Conservation (phyloP, 148 eudicot species). For the Silene uniflora region DNA sequence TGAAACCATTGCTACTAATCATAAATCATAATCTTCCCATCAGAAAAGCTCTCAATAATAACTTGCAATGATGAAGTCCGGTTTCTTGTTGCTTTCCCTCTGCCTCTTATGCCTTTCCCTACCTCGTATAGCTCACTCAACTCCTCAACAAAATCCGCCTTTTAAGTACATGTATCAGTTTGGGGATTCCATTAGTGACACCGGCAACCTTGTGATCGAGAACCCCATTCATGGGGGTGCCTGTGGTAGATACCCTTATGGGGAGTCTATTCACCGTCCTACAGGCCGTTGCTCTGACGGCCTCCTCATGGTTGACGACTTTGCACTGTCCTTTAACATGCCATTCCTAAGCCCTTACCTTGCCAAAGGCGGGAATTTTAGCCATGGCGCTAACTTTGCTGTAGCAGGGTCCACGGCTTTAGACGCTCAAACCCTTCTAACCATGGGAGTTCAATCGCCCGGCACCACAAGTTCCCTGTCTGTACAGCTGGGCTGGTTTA, state of each 20-base stretch:
- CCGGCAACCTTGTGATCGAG: slow-evolving; percentile 22
- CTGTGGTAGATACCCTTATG: slow-evolving; percentile 12
- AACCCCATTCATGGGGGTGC: background rate
- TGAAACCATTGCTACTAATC: too few relatives aligned
- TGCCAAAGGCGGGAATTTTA: slow-evolving; percentile 16
- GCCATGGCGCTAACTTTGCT: slow-evolving; percentile 24
- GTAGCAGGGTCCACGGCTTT: slow-evolving; percentile 25
- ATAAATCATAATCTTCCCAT: background rate
- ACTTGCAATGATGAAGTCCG: slow-evolving; percentile 1
- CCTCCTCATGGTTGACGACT: slow-evolving; percentile 16
- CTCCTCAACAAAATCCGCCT: background rate
- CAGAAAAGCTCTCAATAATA: background rate
- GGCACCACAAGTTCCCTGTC: slow-evolving; percentile 12
- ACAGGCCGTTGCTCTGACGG: slow-evolving; percentile 27
- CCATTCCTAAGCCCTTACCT: slow-evolving; percentile 20
- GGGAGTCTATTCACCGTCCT: slow-evolving; percentile 3
- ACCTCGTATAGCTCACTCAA: background rate
- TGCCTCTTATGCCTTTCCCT: background rate
- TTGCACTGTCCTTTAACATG: slow-evolving; percentile 12
- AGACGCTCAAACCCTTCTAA: background rate
- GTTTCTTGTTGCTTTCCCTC: slow-evolving; percentile 1
- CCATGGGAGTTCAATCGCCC: background rate
- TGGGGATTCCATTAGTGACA: slow-evolving; percentile 25
- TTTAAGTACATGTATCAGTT: slow-evolving; percentile 24
- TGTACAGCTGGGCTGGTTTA: slow-evolving; percentile 25